Conservation (phyloP, 2,329 filamentous ascomycete species). For the Amesomyces nigricolor region DNA sequence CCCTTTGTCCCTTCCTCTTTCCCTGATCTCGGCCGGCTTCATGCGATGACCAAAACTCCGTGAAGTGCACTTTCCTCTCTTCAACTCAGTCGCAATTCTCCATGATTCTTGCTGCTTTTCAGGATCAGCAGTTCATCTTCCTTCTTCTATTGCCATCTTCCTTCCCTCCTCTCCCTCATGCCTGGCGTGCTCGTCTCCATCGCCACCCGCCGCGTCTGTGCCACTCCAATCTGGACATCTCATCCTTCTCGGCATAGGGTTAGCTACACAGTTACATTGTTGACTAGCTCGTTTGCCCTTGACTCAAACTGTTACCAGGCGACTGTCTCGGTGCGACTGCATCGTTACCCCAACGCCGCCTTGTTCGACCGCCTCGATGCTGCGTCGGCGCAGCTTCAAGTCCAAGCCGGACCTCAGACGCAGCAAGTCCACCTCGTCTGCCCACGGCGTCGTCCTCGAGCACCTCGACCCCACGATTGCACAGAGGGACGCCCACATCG, state of each 20-base stretch:
- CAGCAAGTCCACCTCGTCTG: constrained; percentile 50
- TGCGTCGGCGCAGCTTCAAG: constrained; percentile 45
- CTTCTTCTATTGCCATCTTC: too few relatives aligned
- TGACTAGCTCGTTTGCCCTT: constrained; percentile 8
- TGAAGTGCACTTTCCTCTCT: not conserved
- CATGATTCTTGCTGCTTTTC: not conserved
- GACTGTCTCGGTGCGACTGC: constrained; percentile 9
- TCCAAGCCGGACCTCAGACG: constrained; percentile 40
- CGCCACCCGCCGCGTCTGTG: not conserved
- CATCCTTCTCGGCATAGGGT: constrained; percentile 19
- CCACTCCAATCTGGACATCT: constrained; percentile 1
- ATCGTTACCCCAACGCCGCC: not conserved
- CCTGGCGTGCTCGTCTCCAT: not conserved
- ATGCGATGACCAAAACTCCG: not conserved
- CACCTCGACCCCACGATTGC: constrained; percentile 45
- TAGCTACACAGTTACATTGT: constrained; percentile 22
- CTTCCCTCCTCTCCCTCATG: not conserved
- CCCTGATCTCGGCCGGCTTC: not conserved
- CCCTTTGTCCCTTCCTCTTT: not conserved
- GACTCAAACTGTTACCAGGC: not conserved
- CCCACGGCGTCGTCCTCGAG: constrained; percentile 42
- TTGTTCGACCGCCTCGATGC: constrained; percentile 35
- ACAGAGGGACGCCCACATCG: constrained; percentile 55
- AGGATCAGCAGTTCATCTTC: too few relatives aligned
- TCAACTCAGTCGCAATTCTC: not conserved